Conservation (phyloP, 2,329 filamentous ascomycete species). For the Stachybotrys echinatus region DNA sequence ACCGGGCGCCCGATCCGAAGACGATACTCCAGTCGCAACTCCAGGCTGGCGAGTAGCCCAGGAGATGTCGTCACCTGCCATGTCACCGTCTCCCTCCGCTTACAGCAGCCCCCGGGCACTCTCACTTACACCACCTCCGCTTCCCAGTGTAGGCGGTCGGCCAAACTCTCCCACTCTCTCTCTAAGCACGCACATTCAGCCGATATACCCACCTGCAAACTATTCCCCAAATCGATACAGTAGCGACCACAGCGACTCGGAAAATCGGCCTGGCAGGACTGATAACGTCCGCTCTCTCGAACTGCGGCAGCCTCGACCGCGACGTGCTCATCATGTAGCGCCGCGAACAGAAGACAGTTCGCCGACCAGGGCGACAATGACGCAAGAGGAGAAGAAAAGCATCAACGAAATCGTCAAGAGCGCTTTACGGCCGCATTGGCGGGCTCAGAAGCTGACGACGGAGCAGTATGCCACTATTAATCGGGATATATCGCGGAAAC, state of each 20-base stretch:
- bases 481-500: conserved; percentile 76
- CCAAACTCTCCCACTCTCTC: conserved; percentile 61
- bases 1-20: conserved; percentile 52
- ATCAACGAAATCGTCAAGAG: conserved; percentile 84
- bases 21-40: conserved; percentile 34
- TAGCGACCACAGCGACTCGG: conserved; percentile 13
- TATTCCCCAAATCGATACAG: conserved; percentile 55
- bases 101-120: conserved; percentile 63
- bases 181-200: conserved; percentile 67
- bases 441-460: conserved; percentile 71
- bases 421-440: conserved; percentile 78
- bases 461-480: conserved; percentile 94
- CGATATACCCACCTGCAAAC: conserved; percentile 68
- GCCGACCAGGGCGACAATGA: conserved; percentile 60
- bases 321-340: conserved; percentile 34
- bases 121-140: conserved; percentile 65
- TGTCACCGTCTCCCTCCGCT: conserved; percentile 60
- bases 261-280: conserved; percentile 11
- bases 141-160: conserved; percentile 45
- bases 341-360: conserved; percentile 58
- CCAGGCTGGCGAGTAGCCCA: conserved; percentile 22
- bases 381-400: conserved; percentile 78
- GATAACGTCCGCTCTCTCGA: conserved; percentile 34
- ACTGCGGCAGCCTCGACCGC: conserved; percentile 47
- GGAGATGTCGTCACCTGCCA: conserved; percentile 52